Percentiles rank a stretch among this genome's conserved stretches.
phyloP scores from a whole-genome alignment of 805 yeast genomes.

The Wickerhamiella hasegawae region DNA sequence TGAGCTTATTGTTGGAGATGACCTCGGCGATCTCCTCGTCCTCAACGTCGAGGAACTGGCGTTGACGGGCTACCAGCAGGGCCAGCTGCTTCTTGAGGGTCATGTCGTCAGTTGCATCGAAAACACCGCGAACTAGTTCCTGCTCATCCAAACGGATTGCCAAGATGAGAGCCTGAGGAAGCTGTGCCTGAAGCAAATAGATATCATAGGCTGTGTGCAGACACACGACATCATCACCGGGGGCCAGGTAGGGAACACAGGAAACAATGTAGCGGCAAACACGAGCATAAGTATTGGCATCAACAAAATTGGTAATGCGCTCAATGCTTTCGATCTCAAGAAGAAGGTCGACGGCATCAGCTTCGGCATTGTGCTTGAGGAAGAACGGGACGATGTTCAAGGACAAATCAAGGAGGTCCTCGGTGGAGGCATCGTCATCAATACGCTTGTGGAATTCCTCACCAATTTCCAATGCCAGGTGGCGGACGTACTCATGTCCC shows the following conservation, averaged over 20 bases:
- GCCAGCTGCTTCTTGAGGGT: slow-evolving; percentile 80
- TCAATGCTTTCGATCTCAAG: slow-evolving; percentile 82
- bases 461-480: slow-evolving; percentile 88
- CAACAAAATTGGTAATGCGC: slow-evolving; percentile 68
- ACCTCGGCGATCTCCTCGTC: slow-evolving; percentile 59
- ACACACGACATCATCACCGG: slow-evolving; percentile 80
- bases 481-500: slow-evolving; percentile 98
- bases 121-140: slow-evolving; percentile 58
- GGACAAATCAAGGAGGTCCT: slow-evolving; percentile 45
- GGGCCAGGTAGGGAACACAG: slow-evolving; percentile 91
- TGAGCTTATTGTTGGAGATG: slow-evolving; percentile 61
- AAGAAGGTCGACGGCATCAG: slow-evolving; percentile 90
- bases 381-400: slow-evolving; percentile 75
- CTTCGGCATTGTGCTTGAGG: slow-evolving; percentile 90
- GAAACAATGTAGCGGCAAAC: slow-evolving; percentile 90
- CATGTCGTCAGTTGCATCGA: slow-evolving; percentile 61
- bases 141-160: slow-evolving; percentile 85
- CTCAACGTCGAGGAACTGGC: slow-evolving; percentile 50
- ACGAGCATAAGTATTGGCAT: slow-evolving; percentile 66
- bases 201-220: slow-evolving; percentile 78
- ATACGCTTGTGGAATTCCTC: slow-evolving; percentile 50
- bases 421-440: slow-evolving; percentile 3
- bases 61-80: slow-evolving; percentile 74
- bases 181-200: slow-evolving; percentile 59
- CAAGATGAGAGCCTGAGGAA: slow-evolving; percentile 70